These are phyloP conservation scores for Myochromella boudieri DNA, from an alignment of 768 basidiomycete genomes.

Conservation along the genomic window DNA sequence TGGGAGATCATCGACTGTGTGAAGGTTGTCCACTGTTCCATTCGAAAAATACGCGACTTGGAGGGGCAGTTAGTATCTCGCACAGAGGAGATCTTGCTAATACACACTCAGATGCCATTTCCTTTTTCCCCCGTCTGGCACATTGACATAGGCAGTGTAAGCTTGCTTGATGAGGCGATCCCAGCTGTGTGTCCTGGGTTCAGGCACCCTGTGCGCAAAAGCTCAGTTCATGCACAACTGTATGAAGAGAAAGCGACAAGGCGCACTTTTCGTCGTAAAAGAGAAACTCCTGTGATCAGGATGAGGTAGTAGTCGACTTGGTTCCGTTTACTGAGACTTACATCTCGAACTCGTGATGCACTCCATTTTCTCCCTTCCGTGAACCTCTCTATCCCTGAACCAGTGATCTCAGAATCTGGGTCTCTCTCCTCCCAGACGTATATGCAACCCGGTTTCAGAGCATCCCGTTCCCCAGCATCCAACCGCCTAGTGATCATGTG, in stretches of 20 bases:
- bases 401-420: slow-evolving; percentile 72
- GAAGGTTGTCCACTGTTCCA: slow-evolving; percentile 66
- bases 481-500: slow-evolving; percentile 76
- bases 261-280: slow-evolving; percentile 81
- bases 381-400: slow-evolving; percentile 81
- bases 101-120: slow-evolving; percentile 84
- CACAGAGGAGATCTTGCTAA: slow-evolving; percentile 9
- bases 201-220: background rate
- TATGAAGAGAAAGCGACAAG: slow-evolving; percentile 28
- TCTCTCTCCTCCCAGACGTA: slow-evolving; percentile 78
- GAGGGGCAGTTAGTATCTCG: slow-evolving; percentile 5
- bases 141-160: slow-evolving; percentile 76
- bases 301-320: slow-evolving; percentile 12
- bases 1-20: slow-evolving; percentile 68
- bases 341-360: slow-evolving; percentile 81
- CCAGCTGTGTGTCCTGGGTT: slow-evolving; percentile 48
- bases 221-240: background rate
- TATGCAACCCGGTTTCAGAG: slow-evolving; percentile 51
- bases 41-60: slow-evolving; percentile 84
- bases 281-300: slow-evolving; percentile 64
- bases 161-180: slow-evolving; percentile 80
- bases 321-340: slow-evolving; percentile 31
- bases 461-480: slow-evolving; percentile 72
- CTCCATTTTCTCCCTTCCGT: slow-evolving; percentile 85
- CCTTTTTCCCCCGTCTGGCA: slow-evolving; percentile 58